Evolutionary conservation across 2,329 filamentous ascomycete genomes (phyloP).

Genomic region (Plenodomus tracheiphilus): DNA sequence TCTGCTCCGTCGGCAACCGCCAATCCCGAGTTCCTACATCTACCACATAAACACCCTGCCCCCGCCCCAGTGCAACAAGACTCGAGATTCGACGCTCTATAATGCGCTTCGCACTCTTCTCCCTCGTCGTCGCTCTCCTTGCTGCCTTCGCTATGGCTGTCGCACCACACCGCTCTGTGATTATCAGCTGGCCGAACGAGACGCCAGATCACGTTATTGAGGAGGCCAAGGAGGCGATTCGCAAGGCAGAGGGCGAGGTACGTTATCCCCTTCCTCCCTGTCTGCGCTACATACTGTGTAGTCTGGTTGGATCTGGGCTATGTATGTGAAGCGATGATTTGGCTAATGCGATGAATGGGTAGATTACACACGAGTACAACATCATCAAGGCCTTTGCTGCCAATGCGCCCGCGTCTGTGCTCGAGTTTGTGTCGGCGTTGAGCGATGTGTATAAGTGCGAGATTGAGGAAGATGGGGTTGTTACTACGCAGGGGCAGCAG

Average conservation of each 20-base stretch:
- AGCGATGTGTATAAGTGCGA: slow-evolving; percentile 63
- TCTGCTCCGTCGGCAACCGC: background rate
- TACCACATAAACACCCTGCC: background rate
- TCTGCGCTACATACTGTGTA: background rate
- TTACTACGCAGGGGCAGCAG: slow-evolving; percentile 49
- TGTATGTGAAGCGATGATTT: background rate
- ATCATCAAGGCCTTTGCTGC: slow-evolving; percentile 74
- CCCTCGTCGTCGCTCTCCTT: slow-evolving; percentile 62
- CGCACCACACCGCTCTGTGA: slow-evolving; percentile 67
- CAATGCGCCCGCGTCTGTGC: slow-evolving; percentile 68
- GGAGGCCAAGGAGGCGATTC: slow-evolving; percentile 71
- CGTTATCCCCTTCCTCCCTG: background rate
- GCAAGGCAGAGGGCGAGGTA: slow-evolving; percentile 65
- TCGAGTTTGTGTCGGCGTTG: slow-evolving; percentile 68
- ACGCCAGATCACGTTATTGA: slow-evolving; percentile 70
- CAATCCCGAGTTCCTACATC: background rate
- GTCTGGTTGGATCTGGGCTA: too few relatives aligned
- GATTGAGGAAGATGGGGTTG: slow-evolving; percentile 77
- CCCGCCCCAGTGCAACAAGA: background rate
- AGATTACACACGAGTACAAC: slow-evolving; percentile 78
- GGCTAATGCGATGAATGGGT: background rate
- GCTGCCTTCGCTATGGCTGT: slow-evolving; percentile 65
- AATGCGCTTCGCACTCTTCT: slow-evolving; percentile 68
- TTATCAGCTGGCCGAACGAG: slow-evolving; percentile 75
- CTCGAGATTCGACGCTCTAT: slow-evolving; percentile 30